phyloP scores from a whole-genome alignment of 2,329 filamentous ascomycete species.

The Pseudogymnoascus pannorum region DNA sequence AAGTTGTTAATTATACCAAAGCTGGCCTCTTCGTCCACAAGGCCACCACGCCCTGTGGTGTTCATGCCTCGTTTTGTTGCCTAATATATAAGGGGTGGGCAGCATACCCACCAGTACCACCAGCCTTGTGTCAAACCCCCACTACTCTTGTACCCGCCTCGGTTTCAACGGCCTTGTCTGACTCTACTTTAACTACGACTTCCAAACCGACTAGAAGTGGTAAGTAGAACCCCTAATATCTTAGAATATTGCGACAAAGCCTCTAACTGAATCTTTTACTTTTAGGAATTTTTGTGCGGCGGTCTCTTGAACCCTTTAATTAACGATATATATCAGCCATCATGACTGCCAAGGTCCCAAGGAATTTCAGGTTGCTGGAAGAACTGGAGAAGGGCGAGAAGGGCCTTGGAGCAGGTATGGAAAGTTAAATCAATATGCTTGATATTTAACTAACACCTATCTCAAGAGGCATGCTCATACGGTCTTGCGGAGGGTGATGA shows the following conservation, averaged over 20 bases:
- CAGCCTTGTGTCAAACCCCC: constrained; percentile 8
- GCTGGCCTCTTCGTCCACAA: neutral
- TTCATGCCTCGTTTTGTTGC: neutral
- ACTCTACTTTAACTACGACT: neutral
- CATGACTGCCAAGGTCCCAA: constrained; percentile 67
- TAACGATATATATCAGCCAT: constrained; percentile 10
- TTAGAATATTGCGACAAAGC: neutral
- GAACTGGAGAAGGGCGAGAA: constrained; percentile 99
- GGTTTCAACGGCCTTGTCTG: constrained; percentile 8
- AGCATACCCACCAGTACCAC: neutral
- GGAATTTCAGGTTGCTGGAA: constrained; percentile 93
- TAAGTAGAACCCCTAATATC: neutral
- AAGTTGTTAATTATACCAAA: constrained; percentile 5
- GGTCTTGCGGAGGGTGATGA: constrained; percentile 92
- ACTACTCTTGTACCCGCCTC: constrained; percentile 8
- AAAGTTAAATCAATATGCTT: neutral
- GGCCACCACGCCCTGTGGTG: neutral
- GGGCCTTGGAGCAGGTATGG: constrained; percentile 77
- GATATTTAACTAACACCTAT: constrained; percentile 9
- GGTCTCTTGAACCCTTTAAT: neutral
- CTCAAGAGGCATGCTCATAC: constrained; percentile 87
- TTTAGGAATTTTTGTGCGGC: neutral
- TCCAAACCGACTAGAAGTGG: neutral
- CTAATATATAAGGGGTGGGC: neutral
- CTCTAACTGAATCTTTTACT: neutral